phyloP scores from a whole-genome alignment of 345 rosid species.

The Zanthoxylum bungeanum region DNA sequence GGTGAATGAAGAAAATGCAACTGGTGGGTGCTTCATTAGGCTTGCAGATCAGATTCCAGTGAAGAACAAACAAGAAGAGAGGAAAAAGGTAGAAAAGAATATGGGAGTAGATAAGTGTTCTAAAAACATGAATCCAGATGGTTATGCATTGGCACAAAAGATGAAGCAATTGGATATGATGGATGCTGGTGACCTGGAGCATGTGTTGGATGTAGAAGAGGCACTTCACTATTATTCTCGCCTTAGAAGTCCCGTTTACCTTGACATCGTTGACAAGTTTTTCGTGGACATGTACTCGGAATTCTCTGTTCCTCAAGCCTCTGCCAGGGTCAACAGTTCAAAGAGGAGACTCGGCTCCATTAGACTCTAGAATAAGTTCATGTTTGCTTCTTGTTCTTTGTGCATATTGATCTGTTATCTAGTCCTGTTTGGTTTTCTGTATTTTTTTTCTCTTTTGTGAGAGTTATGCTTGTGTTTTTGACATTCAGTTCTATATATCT shows the following conservation, averaged over 20 bases:
- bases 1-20: constrained; percentile 19
- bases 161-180: too few species aligned
- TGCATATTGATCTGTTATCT: constrained; percentile 15
- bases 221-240: too few species aligned
- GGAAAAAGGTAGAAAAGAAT: constrained; percentile 25
- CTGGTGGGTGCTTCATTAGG: constrained; percentile 11
- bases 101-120: constrained; percentile 19
- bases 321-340: too few species aligned
- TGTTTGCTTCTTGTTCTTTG: constrained; percentile 16
- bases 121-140: constrained; percentile 30
- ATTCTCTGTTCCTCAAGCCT: too few species aligned
- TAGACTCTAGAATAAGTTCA: constrained; percentile 33
- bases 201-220: too few species aligned
- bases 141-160: too few species aligned
- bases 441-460: constrained; percentile 2
- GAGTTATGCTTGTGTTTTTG: not conserved
- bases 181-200: too few species aligned
- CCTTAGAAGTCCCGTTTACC: too few species aligned
- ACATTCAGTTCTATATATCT: not conserved
- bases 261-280: too few species aligned
- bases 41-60: constrained; percentile 24
- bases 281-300: too few species aligned
- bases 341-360: constrained; percentile 46
- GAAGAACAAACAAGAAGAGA: constrained; percentile 30
- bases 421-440: constrained; percentile 1